A percentile compares a stretch with the other conserved stretches of the same genome.
These are phyloP conservation scores for Spergularia azorica DNA, from an alignment of 179 eudicot species.

Conservation along the genomic window DNA sequence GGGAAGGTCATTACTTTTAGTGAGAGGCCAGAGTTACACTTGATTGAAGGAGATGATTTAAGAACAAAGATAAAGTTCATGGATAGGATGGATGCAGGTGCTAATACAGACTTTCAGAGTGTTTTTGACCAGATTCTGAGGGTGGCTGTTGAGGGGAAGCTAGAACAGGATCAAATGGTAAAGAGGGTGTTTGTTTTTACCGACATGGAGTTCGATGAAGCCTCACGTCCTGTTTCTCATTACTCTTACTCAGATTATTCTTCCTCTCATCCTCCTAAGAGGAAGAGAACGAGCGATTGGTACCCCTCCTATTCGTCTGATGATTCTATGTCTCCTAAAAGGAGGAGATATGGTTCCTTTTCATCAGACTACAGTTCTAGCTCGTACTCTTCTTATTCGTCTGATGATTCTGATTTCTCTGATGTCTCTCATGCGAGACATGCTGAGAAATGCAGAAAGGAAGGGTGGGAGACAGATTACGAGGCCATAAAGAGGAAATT, in stretches of 20 bases:
- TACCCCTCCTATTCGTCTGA: neutral
- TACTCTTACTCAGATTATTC: neutral
- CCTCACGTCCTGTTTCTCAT: neutral
- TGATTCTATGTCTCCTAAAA: neutral
- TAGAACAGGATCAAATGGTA: neutral
- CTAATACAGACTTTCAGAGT: neutral
- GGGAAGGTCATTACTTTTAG: neutral
- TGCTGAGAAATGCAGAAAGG: slow-evolving; percentile 24
- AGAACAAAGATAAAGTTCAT: neutral
- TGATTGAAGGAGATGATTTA: neutral
- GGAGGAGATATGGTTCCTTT: too few relatives aligned
- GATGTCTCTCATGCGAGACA: neutral
- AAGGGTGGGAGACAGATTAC: slow-evolving; percentile 35
- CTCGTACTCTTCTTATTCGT: too few relatives aligned
- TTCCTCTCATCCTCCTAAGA: neutral
- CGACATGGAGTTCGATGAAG: neutral
- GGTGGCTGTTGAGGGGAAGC: neutral
- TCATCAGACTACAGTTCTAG: too few relatives aligned
- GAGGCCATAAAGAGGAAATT: slow-evolving; percentile 28
- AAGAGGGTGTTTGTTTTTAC: neutral
- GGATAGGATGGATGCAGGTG: neutral
- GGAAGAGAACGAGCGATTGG: neutral
- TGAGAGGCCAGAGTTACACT: neutral
- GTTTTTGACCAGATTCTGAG: neutral
- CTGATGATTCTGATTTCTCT: neutral